Conservation (phyloP, 352 stramenopile genomes). For the Achlya hypogyna region DNA sequence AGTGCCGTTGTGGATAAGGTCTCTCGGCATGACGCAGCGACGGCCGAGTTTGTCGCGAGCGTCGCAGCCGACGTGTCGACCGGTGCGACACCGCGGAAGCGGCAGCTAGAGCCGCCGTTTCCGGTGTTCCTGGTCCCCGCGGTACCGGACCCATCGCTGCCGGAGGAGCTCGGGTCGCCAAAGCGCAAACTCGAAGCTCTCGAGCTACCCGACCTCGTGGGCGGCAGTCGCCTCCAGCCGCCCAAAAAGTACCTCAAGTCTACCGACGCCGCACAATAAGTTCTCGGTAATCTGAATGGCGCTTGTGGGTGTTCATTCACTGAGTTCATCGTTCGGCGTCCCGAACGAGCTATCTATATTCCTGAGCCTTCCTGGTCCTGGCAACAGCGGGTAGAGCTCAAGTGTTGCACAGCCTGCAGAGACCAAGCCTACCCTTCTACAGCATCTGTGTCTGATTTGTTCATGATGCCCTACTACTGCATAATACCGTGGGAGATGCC, state of each 20-base stretch:
- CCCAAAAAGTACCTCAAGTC: conserved; percentile 15
- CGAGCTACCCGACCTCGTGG: neutral
- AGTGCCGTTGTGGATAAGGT: neutral
- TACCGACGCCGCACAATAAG: neutral
- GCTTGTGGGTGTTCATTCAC: neutral
- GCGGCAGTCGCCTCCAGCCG: conserved; percentile 6
- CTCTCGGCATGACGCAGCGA: neutral
- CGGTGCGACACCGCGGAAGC: neutral
- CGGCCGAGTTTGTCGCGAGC: neutral
- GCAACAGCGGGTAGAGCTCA: too few species aligned
- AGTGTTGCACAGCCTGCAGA: too few species aligned
- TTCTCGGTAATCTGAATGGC: neutral
- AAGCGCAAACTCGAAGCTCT: neutral
- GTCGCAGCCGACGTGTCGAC: neutral
- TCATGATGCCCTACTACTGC: too few species aligned
- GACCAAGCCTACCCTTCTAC: too few species aligned
- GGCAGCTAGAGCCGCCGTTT: neutral
- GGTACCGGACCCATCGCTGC: neutral
- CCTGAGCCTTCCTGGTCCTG: too few species aligned
- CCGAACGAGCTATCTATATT: too few species aligned
- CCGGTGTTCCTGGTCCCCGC: neutral
- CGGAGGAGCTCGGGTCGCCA: neutral
- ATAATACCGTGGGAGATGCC: too few species aligned
- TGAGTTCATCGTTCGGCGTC: too few species aligned
- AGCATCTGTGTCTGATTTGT: too few species aligned